Evolutionary conservation across 2,329 filamentous ascomycete species (phyloP), one percentile per base, ranked within the genome.

Genomic region (Clonostachys sp.): DNA sequence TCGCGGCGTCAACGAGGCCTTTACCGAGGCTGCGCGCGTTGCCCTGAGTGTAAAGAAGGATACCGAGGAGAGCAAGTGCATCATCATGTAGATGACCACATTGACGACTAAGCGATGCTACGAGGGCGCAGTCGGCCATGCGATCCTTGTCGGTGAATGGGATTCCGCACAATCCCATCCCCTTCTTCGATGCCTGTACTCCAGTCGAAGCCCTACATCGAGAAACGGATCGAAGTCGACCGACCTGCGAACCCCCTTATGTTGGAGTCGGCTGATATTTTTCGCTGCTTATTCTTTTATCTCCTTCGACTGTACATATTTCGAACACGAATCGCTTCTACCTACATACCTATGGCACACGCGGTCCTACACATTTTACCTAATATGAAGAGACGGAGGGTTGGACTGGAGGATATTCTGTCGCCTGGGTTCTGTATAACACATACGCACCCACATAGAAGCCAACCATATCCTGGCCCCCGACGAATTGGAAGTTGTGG

Each of bases 1-100:
- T 70, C 83, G 94, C 45, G 94, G 94, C 51, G 95, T 99, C 62
- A 96, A 97, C 69, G 94, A 99, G 70, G 94, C 94, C 41, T 99
- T 99, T 62, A 97, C 94, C 39, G 94, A 99, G 74, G 94, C 94
- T 39, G 92, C 94, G 20, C 87, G 95, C 60, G 94, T 99, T 35
- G 94, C 94, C 13, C 76, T 99, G 48, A 83, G 81, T 55, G 82
- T 86, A 48, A 84, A 80, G 70, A 80, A 82, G 58, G 81, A 81
- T 51, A 77, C 80, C 57, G 81, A 84, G 51, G 78, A 82, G 49
- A 72, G 72, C 52, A 82, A 80, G 61, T 86, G 82, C 63, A 60
- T 61, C 51, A 63, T 86, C 51, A 84, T 86, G 82, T 86, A 67
- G 12, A 66, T 41, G 39, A n/a, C 42, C 6, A 43, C 18, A 13